These are phyloP conservation scores for Knufia petricola DNA, from an alignment of 2,329 filamentous ascomycete genomes.

Conservation along the genomic window DNA sequence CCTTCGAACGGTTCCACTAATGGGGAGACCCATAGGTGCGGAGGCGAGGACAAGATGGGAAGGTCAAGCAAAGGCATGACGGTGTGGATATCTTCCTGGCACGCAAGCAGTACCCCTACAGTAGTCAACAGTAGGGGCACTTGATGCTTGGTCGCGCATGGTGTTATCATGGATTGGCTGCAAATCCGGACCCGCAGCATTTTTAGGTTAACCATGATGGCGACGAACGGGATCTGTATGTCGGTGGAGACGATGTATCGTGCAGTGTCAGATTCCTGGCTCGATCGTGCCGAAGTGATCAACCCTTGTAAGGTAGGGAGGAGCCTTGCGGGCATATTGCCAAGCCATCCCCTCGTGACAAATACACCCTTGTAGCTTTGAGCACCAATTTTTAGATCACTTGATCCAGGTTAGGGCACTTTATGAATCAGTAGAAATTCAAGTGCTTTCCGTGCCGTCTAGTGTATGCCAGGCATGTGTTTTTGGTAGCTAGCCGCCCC, in stretches of 20 bases:
- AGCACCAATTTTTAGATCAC: background rate
- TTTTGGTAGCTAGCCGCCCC: no score
- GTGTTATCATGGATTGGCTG: background rate
- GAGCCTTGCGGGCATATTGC: background rate
- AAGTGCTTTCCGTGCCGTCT: no score
- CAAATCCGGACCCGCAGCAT: background rate
- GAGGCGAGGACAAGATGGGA: background rate
- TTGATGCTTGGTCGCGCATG: background rate
- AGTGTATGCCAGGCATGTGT: no score
- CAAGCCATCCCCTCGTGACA: constrained; percentile 1
- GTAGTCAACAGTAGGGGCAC: background rate
- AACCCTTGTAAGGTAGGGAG: background rate
- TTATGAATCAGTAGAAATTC: no score
- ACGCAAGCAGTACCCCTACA: background rate
- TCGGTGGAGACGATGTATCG: constrained; percentile 1
- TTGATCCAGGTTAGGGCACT: background rate
- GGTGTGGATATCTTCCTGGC: background rate
- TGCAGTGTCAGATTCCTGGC: constrained; percentile 3
- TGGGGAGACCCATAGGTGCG: background rate
- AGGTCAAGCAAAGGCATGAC: background rate
- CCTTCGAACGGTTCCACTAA: background rate
- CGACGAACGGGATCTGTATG: background rate
- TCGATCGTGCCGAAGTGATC: constrained; percentile 2
- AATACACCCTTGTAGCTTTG: background rate
- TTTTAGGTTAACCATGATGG: background rate